phyloP scores from a whole-genome alignment of 2,329 filamentous ascomycete genomes.

The Apiospora marii region DNA sequence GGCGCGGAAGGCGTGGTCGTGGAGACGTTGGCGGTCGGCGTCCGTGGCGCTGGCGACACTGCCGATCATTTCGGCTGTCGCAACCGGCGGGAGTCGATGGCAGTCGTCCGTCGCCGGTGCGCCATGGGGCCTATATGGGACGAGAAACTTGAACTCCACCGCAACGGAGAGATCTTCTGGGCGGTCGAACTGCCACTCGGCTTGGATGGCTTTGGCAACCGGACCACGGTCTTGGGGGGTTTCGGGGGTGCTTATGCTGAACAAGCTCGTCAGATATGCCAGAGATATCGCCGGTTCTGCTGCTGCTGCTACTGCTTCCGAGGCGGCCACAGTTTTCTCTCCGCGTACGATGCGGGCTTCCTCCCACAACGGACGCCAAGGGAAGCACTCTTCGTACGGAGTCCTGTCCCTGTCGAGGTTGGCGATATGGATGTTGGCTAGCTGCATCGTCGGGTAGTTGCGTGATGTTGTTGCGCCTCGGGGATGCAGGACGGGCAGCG shows the following conservation, averaged over 20 bases:
- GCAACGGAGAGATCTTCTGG: conserved; percentile 23
- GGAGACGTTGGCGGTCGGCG: conserved; percentile 79
- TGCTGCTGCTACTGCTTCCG: neutral
- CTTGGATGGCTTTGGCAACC: neutral
- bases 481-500: neutral
- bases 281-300: neutral
- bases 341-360: neutral
- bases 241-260: neutral
- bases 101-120: neutral
- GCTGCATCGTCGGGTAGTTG: conserved; percentile 5
- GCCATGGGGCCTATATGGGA: conserved; percentile 22
- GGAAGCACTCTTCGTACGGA: conserved; percentile 8
- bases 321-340: neutral
- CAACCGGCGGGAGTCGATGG: neutral
- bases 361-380: neutral
- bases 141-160: conserved; percentile 27
- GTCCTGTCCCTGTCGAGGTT: conserved; percentile 16
- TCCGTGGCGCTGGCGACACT: conserved; percentile 45
- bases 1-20: conserved; percentile 78
- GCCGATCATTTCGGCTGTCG: neutral
- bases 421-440: conserved; percentile 15
- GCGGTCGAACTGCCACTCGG: neutral
- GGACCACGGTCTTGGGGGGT: neutral
- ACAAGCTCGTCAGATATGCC: neutral
- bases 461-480: neutral